Evolutionary conservation across 1,284 basidiomycete species (phyloP).

Genomic region (Trametes pubescens): DNA sequence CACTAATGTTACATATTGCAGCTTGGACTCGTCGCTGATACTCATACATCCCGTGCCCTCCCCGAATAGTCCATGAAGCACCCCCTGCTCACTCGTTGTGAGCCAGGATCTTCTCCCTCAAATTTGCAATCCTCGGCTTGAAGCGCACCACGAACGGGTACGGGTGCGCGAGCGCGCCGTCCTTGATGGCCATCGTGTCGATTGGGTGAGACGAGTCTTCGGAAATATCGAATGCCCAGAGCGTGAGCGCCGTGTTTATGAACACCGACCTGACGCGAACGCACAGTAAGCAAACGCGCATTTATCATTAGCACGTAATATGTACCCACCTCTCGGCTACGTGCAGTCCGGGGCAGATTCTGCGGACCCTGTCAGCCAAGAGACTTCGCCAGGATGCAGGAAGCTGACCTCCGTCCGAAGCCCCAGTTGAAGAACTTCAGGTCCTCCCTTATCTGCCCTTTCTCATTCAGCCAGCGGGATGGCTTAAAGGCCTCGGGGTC

Average conservation of each 20-base stretch:
- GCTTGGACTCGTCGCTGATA: too few species aligned
- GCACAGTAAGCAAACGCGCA: too few species aligned
- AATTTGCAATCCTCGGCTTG: slow-evolving; percentile 29
- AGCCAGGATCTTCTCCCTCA: slow-evolving; percentile 20
- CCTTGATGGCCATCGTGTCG: slow-evolving; percentile 63
- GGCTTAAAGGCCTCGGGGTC: slow-evolving; percentile 67
- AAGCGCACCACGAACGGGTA: slow-evolving; percentile 61
- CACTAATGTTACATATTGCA: too few species aligned
- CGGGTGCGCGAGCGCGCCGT: slow-evolving; percentile 64
- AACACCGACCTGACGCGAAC: slow-evolving; percentile 53
- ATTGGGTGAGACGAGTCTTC: slow-evolving; percentile 59
- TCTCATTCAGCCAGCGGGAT: slow-evolving; percentile 59
- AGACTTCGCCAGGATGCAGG: neutral
- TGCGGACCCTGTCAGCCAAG: slow-evolving; percentile 28
- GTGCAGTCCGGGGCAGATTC: slow-evolving; percentile 67
- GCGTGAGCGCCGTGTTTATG: slow-evolving; percentile 62
- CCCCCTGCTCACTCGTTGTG: slow-evolving; percentile 10
- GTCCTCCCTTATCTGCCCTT: slow-evolving; percentile 57
- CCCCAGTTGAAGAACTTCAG: slow-evolving; percentile 62
- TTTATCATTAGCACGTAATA: neutral
- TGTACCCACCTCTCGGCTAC: slow-evolving; percentile 55
- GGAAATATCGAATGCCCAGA: slow-evolving; percentile 64
- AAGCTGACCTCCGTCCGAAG: slow-evolving; percentile 59
- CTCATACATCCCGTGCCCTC: too few species aligned
- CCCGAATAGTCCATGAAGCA: too few species aligned